phyloP scores from a whole-genome alignment of 2,329 filamentous ascomycete genomes.

The Calonectria ilicicola region DNA sequence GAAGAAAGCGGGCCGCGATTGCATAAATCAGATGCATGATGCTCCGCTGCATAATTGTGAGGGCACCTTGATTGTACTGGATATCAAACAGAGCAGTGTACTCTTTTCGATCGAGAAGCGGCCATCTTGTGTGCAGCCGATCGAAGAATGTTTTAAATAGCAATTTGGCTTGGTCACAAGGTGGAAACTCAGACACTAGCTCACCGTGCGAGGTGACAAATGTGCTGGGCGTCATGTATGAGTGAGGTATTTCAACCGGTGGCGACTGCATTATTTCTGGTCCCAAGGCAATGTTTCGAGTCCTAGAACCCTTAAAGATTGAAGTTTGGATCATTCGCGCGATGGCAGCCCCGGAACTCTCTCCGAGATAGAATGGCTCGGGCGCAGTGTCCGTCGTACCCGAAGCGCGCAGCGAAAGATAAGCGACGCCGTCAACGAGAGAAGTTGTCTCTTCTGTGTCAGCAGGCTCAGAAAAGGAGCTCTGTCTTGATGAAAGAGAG shows the following conservation, averaged over 20 bases:
- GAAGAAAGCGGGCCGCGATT: not conserved
- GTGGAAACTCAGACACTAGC: not conserved
- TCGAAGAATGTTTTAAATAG: not conserved
- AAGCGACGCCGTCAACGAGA: not conserved
- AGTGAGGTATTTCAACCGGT: not conserved
- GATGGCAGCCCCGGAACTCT: not conserved
- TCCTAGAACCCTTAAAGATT: not conserved
- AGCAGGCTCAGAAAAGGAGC: not conserved
- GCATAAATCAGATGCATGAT: slow-evolving; percentile 2
- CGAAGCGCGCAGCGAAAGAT: not conserved
- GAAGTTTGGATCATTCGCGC: not conserved
- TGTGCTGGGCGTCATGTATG: not conserved
- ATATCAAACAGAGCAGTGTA: not conserved
- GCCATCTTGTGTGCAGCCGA: not conserved
- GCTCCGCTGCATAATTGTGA: not conserved
- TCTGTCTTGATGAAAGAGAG: not conserved
- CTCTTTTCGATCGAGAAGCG: not conserved
- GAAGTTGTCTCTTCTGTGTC: not conserved
- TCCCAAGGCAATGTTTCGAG: not conserved
- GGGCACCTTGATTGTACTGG: not conserved
- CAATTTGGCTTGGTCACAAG: not conserved
- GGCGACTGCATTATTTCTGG: not conserved
- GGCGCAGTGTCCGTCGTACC: not conserved
- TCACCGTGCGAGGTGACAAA: not conserved
- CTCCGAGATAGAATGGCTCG: not conserved